Conservation (phyloP, 306 rosid genomes). For the Lathyrus aphaca region DNA sequence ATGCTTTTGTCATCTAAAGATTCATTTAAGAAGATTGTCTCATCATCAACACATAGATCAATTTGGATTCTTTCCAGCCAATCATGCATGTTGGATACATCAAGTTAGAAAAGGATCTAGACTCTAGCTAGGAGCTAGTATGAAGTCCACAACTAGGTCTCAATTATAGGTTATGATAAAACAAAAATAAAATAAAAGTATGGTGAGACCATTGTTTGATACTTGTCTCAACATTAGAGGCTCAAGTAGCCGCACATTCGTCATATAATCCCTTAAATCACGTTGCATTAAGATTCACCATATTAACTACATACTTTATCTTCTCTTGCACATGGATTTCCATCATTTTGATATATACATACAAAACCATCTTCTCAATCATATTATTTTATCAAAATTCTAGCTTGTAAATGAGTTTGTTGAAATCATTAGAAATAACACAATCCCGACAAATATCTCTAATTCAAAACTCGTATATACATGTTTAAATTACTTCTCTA, state of each 20-base stretch:
- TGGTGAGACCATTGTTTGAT: slow-evolving; percentile 55
- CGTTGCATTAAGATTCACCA: slow-evolving; percentile 57
- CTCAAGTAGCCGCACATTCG: slow-evolving; percentile 58
- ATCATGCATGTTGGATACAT: slow-evolving; percentile 41
- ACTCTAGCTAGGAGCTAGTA: slow-evolving; percentile 4
- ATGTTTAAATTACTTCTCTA: slow-evolving; percentile 7
- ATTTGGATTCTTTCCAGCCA: slow-evolving; percentile 37
- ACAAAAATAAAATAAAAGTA: slow-evolving; percentile 7
- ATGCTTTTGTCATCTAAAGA: background rate
- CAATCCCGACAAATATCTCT: slow-evolving; percentile 60
- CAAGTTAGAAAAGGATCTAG: slow-evolving; percentile 18
- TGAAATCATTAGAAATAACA: slow-evolving; percentile 49
- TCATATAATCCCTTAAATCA: slow-evolving; percentile 58
- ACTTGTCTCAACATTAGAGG: slow-evolving; percentile 61
- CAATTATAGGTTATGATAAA: background rate
- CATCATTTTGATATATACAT: slow-evolving; percentile 50
- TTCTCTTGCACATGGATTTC: slow-evolving; percentile 62
- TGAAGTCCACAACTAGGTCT: slow-evolving; percentile 29
- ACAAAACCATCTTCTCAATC: slow-evolving; percentile 43
- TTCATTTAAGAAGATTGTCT: too few relatives aligned
- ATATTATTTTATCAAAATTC: slow-evolving; percentile 4
- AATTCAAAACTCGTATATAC: slow-evolving; percentile 40
- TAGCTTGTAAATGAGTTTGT: slow-evolving; percentile 33
- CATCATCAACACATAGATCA: slow-evolving; percentile 8
- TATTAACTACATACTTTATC: slow-evolving; percentile 47